Conservation (phyloP, 2,329 filamentous ascomycete genomes). For the Capronia epimyces region DNA sequence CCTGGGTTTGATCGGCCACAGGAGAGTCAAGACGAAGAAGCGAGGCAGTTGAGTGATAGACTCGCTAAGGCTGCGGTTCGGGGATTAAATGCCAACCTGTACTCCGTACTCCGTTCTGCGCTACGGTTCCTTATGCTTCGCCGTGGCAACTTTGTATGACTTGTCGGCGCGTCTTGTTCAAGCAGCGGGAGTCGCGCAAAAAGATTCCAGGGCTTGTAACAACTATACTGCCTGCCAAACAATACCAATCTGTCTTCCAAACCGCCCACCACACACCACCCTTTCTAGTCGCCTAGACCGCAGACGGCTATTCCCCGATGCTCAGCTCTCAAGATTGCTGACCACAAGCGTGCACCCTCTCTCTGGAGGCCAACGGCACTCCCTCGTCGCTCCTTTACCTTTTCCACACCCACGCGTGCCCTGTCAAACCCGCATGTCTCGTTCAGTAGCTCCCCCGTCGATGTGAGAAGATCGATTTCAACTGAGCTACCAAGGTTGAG, state of each 20-base stretch:
- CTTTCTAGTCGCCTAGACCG: not conserved
- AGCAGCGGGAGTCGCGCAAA: not conserved
- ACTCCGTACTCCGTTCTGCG: too few species aligned
- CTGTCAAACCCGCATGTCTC: slow-evolving; percentile 37
- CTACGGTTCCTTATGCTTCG: too few species aligned
- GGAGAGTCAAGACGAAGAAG: too few species aligned
- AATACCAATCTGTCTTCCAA: too few species aligned
- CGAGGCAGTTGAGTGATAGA: too few species aligned
- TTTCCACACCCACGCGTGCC: slow-evolving; percentile 33
- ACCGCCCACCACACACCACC: not conserved
- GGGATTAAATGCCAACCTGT: too few species aligned
- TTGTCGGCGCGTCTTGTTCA: not conserved
- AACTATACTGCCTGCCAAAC: not conserved
- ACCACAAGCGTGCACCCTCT: slow-evolving; percentile 40
- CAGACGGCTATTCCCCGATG: slow-evolving; percentile 3
- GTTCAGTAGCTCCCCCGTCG: slow-evolving; percentile 19
- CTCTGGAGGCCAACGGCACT: slow-evolving; percentile 41
- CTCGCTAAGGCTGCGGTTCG: too few species aligned
- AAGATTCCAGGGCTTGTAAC: not conserved
- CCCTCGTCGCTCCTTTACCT: slow-evolving; percentile 41
- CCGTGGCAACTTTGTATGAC: too few species aligned
- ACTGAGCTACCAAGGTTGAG: slow-evolving; percentile 36
- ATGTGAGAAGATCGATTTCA: slow-evolving; percentile 36
- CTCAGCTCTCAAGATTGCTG: slow-evolving; percentile 39
- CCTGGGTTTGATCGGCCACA: too few species aligned